A percentile compares a stretch with the other conserved stretches of the same genome.
Evolutionary conservation across 768 basidiomycete genomes (phyloP).

Genomic region (Tylopilus felleus): DNA sequence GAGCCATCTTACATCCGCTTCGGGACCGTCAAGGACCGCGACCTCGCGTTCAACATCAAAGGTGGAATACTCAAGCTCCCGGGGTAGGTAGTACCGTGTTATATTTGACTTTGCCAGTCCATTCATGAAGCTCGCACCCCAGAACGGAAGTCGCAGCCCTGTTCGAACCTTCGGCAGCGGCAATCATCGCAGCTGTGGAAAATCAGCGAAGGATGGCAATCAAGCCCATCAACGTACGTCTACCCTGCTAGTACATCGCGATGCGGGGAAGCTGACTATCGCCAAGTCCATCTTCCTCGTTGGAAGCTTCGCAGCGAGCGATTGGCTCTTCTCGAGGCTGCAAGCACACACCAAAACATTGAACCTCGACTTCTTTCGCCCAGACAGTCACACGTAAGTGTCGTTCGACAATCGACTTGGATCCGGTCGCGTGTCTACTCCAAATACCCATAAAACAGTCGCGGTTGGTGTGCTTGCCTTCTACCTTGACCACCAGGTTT

Average conservation of each 20-base stretch:
- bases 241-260: background rate
- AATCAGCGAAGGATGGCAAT: constrained; percentile 19
- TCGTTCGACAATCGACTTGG: background rate
- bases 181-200: constrained; percentile 25
- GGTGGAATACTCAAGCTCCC: constrained; percentile 46
- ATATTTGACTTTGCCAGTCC: background rate
- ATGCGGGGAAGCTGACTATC: background rate
- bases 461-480: constrained; percentile 44
- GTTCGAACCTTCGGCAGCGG: constrained; percentile 26
- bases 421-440: background rate
- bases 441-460: constrained; percentile 39
- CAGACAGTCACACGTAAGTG: constrained; percentile 49
- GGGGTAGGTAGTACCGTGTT: constrained; percentile 23
- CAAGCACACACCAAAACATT: constrained; percentile 31
- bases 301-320: constrained; percentile 44
- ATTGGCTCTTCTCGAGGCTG: constrained; percentile 39
- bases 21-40: constrained; percentile 42
- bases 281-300: constrained; percentile 37
- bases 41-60: constrained; percentile 38
- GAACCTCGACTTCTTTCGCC: constrained; percentile 43
- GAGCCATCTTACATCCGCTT: constrained; percentile 48
- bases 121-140: background rate
- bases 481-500: constrained; percentile 42
- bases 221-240: constrained; percentile 25
- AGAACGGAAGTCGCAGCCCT: constrained; percentile 30